Base-by-base conservation (phyloP, 2,329 filamentous ascomycete species). In the Hypoxylon sp. region DNA sequence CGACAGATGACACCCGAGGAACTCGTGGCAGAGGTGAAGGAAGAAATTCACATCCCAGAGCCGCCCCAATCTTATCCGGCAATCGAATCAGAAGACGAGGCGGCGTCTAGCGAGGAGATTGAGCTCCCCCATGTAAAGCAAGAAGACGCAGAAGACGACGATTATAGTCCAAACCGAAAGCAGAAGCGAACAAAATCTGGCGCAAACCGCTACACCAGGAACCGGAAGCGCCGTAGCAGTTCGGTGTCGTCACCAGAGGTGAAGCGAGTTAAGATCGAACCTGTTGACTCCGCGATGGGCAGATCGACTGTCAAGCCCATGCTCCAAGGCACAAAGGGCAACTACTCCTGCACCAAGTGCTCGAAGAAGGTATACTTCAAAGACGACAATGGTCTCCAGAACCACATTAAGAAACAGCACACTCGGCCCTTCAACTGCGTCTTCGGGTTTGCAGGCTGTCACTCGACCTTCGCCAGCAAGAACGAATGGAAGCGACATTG, bases 401-500 rank as follows among this genome's bases (percentile, higher is more conserved):
- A 77, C 51, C 84, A 88, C 71, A 76, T 81, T 69, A 82, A 82
- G 62, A 80, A 80, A 57, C 76, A 82, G 24, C 87, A 89, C 71
- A 84, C 81, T 1, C 84, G 86, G 0, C 84, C 87, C 0, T 95
- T 94, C 72, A 82, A 84, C 22, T 98, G 94, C 76, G 88, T 92
- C 59, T 93, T 97, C 75, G 81, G 86, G 28, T 89, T 87, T 57
- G 95, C 93, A 59, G 91, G 90, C 32, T 98, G 94, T 78, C 68
- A 65, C 0, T 86, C 88, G 2, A 88, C 84, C 0, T 97, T 97
- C 73, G 84, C 85, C 2, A 89, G 85, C 69, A 97, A 97, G 79
- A 97, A 97, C 74, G 94, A 97, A 76, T 97, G 94, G 94, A 97
- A 97, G 77, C 88, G 94, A 0, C 94, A 98, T 74, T 87, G 94